Evolutionary conservation across 257 asterid species (phyloP).

Genomic region (Jacaranda mimosifolia): DNA sequence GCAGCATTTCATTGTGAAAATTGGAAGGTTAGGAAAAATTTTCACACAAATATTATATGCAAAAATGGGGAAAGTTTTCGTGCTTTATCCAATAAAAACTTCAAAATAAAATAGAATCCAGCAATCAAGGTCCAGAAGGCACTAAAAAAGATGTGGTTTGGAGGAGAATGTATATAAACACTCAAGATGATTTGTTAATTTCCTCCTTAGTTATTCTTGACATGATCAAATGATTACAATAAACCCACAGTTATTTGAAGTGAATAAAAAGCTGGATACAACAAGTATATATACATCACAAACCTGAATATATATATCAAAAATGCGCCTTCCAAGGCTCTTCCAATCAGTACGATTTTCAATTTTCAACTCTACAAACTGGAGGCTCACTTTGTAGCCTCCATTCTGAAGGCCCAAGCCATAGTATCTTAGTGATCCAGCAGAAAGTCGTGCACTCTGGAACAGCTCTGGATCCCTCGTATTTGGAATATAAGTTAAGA

Average conservation of each 20-base stretch:
- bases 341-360: conserved; percentile 51
- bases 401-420: conserved; percentile 89
- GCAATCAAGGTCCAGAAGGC: neutral
- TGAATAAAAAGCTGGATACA: neutral
- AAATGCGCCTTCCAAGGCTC: conserved; percentile 83
- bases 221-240: neutral
- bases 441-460: conserved; percentile 70
- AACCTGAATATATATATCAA: conserved; percentile 86
- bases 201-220: neutral
- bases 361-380: conserved; percentile 66
- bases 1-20: conserved; percentile 4
- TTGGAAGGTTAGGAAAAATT: neutral
- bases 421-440: conserved; percentile 83
- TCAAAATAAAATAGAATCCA: neutral
- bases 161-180: neutral
- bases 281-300: conserved; percentile 20
- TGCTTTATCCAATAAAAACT: neutral
- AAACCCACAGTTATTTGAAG: neutral
- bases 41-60: neutral
- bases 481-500: conserved; percentile 48
- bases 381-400: conserved; percentile 73
- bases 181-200: neutral
- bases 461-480: conserved; percentile 68
- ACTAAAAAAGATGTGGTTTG: neutral
- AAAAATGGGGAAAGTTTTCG: neutral